Evolutionary conservation across 2,329 filamentous ascomycete species (phyloP).

Genomic region (Calonectria hawksworthii): DNA sequence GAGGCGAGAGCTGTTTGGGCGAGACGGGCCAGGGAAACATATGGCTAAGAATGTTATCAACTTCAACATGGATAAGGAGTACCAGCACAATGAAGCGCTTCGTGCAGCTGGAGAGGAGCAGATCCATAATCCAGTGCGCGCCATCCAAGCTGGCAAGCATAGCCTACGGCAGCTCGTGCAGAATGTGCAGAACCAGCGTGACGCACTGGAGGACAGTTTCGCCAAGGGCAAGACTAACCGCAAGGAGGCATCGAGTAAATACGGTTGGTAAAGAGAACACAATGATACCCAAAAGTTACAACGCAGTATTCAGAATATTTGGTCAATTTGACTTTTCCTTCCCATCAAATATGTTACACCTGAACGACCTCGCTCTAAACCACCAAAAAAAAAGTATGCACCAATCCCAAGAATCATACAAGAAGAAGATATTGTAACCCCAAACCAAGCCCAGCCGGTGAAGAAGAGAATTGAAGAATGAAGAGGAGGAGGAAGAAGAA

Average conservation of each 20-base stretch:
- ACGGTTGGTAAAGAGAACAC: constrained; percentile 76
- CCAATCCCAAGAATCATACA: constrained; percentile 24
- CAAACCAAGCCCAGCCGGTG: neutral
- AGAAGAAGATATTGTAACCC: constrained; percentile 3
- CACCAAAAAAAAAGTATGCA: neutral
- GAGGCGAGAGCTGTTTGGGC: constrained; percentile 88
- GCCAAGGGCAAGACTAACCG: constrained; percentile 84
- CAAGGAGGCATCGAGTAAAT: constrained; percentile 84
- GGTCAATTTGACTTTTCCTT: constrained; percentile 20
- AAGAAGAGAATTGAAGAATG: neutral
- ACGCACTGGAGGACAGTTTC: constrained; percentile 93
- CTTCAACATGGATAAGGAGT: constrained; percentile 92
- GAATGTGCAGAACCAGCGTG: constrained; percentile 84
- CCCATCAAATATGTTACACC: constrained; percentile 19
- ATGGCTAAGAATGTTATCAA: constrained; percentile 76
- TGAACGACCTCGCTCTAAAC: constrained; percentile 23
- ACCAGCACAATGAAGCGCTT: constrained; percentile 84
- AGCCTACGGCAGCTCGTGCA: constrained; percentile 89
- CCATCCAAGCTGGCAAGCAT: constrained; percentile 87
- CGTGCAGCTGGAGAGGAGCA: constrained; percentile 78
- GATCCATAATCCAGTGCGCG: constrained; percentile 86
- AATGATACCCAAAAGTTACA: constrained; percentile 42
- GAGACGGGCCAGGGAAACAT: constrained; percentile 60
- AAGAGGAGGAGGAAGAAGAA: neutral
- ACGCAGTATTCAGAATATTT: constrained; percentile 28